Conservation (phyloP, 2,329 filamentous ascomycete species). For the Cordyceps javanica region DNA sequence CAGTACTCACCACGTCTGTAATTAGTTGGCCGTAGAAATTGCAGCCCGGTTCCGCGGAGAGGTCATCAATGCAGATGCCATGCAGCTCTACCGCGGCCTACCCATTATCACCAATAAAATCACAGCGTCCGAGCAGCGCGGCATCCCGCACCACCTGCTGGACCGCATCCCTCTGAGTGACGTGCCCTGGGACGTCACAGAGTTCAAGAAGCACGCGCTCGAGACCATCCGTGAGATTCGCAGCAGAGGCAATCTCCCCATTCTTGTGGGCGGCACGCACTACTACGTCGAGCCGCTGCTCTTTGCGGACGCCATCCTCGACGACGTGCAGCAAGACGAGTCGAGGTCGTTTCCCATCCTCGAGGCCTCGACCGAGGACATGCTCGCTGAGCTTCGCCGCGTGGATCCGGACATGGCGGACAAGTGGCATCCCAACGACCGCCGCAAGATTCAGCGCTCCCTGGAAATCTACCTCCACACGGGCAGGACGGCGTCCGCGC, state of each 20-base stretch:
- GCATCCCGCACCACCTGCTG: conserved; percentile 82
- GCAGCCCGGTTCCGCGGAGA: conserved; percentile 82
- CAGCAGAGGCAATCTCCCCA: conserved; percentile 70
- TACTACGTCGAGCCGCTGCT: conserved; percentile 90
- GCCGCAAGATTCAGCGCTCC: conserved; percentile 81
- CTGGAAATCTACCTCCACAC: conserved; percentile 85
- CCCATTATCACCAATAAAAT: conserved; percentile 97
- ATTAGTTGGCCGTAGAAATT: conserved; percentile 79
- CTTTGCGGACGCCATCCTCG: conserved; percentile 59
- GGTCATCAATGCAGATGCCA: conserved; percentile 94
- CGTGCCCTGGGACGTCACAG: conserved; percentile 75
- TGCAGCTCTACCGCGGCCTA: conserved; percentile 91
- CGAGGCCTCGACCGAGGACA: conserved; percentile 60
- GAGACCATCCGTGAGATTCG: conserved; percentile 71
- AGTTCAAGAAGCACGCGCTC: conserved; percentile 66
- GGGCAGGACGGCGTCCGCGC: conserved; percentile 73
- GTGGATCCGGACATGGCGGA: conserved; percentile 87
- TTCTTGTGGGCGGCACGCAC: conserved; percentile 89
- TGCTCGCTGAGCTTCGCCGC: conserved; percentile 66
- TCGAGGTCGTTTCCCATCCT: conserved; percentile 60
- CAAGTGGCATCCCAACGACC: conserved; percentile 90
- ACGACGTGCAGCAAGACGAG: conserved; percentile 31
- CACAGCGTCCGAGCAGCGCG: conserved; percentile 63
- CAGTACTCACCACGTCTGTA: background rate
- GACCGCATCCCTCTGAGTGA: conserved; percentile 70